These are phyloP conservation scores for Carex pumila DNA, from an alignment of 176 grass and related monocot species.

Conservation along the genomic window DNA sequence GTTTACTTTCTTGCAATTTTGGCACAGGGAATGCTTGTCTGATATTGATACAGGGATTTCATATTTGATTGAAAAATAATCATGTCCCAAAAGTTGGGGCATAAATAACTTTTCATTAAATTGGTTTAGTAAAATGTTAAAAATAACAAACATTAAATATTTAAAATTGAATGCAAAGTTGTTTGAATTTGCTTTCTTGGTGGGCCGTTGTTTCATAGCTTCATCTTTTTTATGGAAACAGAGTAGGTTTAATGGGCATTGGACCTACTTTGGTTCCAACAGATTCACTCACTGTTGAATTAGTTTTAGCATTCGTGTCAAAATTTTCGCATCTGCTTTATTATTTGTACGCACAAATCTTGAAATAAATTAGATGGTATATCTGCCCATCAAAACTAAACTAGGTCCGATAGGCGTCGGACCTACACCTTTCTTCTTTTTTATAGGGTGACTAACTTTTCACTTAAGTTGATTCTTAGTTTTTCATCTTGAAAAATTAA, in stretches of 20 bases:
- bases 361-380: no score
- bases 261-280: no score
- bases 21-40: neutral
- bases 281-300: no score
- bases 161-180: neutral
- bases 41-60: neutral
- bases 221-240: neutral
- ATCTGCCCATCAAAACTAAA: no score
- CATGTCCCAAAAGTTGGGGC: neutral
- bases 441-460: no score
- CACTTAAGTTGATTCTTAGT: no score
- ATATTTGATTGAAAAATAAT: neutral
- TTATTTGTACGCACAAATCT: no score
- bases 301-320: no score
- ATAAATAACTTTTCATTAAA: neutral
- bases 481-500: neutral
- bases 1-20: neutral
- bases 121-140: neutral
- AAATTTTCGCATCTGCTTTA: no score
- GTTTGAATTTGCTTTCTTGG: neutral
- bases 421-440: no score
- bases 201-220: neutral
- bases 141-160: neutral
- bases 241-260: no score
- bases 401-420: no score